These are phyloP conservation scores for Acer negundo DNA, from an alignment of 345 rosid species.

Conservation along the genomic window DNA sequence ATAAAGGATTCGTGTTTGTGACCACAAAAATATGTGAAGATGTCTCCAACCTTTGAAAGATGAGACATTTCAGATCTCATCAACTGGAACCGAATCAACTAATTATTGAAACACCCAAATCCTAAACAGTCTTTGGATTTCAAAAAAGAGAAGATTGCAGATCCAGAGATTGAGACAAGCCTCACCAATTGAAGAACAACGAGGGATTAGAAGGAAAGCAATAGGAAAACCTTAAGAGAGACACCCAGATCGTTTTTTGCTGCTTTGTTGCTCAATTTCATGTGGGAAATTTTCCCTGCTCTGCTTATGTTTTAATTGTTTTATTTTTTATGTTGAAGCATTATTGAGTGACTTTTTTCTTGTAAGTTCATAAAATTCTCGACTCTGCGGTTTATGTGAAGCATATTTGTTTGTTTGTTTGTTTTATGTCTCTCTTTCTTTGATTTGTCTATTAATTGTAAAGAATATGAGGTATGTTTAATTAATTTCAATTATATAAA, in stretches of 20 bases:
- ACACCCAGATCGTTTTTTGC: constrained; percentile 15
- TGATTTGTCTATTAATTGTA: neutral
- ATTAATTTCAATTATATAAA: neutral
- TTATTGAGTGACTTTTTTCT: neutral
- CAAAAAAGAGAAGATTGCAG: no score
- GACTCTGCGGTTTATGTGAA: constrained; percentile 6
- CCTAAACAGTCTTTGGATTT: no score
- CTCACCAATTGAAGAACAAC: no score
- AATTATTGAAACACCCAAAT: no score
- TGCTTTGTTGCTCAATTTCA: constrained; percentile 29
- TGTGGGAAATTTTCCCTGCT: constrained; percentile 16
- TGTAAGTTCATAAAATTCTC: constrained; percentile 3
- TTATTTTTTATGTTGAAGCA: neutral
- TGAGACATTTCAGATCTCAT: no score
- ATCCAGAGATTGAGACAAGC: no score
- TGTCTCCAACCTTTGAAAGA: no score
- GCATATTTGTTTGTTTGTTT: neutral
- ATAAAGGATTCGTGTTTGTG: no score
- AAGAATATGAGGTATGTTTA: neutral
- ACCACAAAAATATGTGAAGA: no score
- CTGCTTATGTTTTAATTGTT: constrained; percentile 12
- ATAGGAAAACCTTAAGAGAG: no score
- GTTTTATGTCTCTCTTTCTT: neutral
- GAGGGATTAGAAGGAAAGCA: no score
- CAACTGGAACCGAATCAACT: no score